Conservation (phyloP, 192 early-diverging fungal species). For the Dissophora globulifera region DNA sequence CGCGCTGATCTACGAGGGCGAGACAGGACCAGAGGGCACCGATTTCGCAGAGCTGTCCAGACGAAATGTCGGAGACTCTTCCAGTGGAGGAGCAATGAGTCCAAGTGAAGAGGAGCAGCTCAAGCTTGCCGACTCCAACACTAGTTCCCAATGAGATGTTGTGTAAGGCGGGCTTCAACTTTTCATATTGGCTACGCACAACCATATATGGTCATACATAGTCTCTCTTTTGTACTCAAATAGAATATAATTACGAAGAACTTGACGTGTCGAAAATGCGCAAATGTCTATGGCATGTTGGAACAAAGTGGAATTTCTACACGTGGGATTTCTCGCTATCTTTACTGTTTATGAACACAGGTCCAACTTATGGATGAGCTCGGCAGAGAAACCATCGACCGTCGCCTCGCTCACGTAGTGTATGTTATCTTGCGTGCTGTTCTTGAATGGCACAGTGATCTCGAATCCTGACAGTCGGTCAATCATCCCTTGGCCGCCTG, state of each 20-base stretch:
- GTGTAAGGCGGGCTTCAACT: no score
- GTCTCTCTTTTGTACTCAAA: not conserved
- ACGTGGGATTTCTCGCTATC: no score
- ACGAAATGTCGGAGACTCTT: no score
- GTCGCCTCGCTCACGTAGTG: slow-evolving; percentile 7
- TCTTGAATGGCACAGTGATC: slow-evolving; percentile 32
- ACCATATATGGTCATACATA: no score
- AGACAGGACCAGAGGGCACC: not conserved
- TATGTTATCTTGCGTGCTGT: slow-evolving; percentile 10
- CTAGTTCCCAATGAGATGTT: no score
- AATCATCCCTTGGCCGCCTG: slow-evolving; percentile 16
- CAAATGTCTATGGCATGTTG: slow-evolving; percentile 1
- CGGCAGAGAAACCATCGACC: slow-evolving; percentile 10
- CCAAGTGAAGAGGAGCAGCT: no score
- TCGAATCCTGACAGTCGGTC: slow-evolving; percentile 22
- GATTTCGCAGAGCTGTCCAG: not conserved
- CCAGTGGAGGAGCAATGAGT: no score
- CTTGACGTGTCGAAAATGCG: no score
- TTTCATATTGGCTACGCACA: no score
- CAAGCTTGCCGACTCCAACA: no score
- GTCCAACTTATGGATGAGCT: slow-evolving; percentile 35
- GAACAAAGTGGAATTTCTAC: not conserved
- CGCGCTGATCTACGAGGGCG: slow-evolving; percentile 23
- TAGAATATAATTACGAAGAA: no score
- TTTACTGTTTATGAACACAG: slow-evolving; percentile 7